Base-by-base conservation (phyloP, 805 yeast genomes). In the Saccharomycopsis vini region DNA sequence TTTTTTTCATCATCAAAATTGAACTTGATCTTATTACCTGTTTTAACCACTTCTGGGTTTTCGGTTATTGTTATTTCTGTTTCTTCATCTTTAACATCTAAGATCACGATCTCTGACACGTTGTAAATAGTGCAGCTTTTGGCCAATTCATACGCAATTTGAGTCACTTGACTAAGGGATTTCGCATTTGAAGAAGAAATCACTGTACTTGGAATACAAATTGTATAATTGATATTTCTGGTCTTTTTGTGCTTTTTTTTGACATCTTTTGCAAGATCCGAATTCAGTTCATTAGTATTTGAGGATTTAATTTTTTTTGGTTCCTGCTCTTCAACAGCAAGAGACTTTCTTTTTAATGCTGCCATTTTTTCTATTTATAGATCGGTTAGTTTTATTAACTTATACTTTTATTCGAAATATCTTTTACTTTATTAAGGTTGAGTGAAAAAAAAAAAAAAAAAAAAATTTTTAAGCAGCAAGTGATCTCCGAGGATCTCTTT, bases 131-230 rank as follows among this genome's bases (percentile, higher is more conserved):
- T 74, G 3, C 87, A 81, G 2, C 79, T 76, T 54, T 81, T 76
- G 10, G 95, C 89, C 13, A 89, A 69, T 59, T 87, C 94, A 54
- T 88, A 83, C 1, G 83, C 77, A 1, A 77, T 68, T 46, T 73
- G 67, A 0, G 95, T 87, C 12, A 77, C 78, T 57, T 87, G 95
- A 49, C 80, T 80, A 40, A 85, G 63, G 51, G 79, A 80, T 31
- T 62, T 63, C 39, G 90, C 81, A 54, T 77, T 73, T 4, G 73
- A 55, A 1, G 51, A 49, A 1, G 75, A 67, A 10, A 87, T 70
- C 15, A 79, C 66, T 1, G 79, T 69, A 1, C 90, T 75, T 1
- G 95, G 94, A 28, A 87, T 69, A 56, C 95, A 85, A 2, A 87
- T 53, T 1, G 87, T 69, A 49, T 71, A 71, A 53, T 69, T 69